phyloP scores from a whole-genome alignment of 2,329 filamentous ascomycete species.

The Sporothrix humicola region DNA sequence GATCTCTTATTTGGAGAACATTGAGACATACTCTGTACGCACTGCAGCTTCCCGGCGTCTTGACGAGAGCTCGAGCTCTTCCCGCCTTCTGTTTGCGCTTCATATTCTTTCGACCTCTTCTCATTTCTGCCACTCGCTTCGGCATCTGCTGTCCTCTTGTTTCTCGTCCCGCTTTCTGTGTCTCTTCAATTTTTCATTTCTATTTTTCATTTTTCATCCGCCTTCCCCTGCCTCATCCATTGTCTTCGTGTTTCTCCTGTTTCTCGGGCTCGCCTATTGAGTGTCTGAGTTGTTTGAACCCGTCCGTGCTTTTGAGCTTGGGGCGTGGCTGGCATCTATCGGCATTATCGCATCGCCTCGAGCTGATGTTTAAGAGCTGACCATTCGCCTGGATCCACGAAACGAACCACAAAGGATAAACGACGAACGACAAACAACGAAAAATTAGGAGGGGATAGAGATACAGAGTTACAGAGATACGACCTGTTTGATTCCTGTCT shows the following conservation, averaged over 20 bases:
- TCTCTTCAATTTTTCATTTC: background rate
- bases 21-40: constrained; percentile 1
- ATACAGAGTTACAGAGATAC: background rate
- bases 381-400: constrained; percentile 2
- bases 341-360: background rate
- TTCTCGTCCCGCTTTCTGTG: constrained; percentile 10
- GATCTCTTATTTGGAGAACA: background rate
- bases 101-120: too few species aligned
- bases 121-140: background rate
- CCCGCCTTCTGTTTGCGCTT: background rate
- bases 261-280: constrained; percentile 11
- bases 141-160: background rate
- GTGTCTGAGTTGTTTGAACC: constrained; percentile 8
- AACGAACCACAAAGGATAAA: background rate
- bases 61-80: background rate
- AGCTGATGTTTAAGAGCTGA: constrained; percentile 19
- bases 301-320: background rate
- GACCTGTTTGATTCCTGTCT: constrained; percentile 5
- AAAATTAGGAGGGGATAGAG: background rate
- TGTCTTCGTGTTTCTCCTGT: background rate
- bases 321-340: background rate
- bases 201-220: background rate
- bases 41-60: background rate
- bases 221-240: background rate
- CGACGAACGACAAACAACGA: background rate